Percentiles rank a stretch among this genome's conserved stretches.
Conservation (phyloP, 805 yeast genomes). For the Candida nanaspora region DNA sequence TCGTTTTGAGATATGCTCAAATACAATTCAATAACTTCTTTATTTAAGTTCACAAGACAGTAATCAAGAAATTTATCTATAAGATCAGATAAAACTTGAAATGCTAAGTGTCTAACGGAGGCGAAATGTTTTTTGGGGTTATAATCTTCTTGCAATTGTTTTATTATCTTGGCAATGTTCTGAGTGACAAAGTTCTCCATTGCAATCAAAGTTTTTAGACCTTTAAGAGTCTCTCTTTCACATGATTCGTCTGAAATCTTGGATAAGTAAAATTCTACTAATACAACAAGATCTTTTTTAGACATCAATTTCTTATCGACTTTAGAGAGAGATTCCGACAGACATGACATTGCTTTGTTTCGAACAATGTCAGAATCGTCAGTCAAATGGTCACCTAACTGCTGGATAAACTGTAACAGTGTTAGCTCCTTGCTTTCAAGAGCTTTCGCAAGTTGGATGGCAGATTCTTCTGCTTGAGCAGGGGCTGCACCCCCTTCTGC, state of each 20-base stretch:
- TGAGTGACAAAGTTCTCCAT: constrained; percentile 42
- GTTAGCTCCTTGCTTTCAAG: constrained; percentile 21
- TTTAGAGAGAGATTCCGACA: constrained; percentile 28
- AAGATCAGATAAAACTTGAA: constrained; percentile 37
- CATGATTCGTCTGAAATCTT: constrained; percentile 62
- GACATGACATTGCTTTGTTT: constrained; percentile 31
- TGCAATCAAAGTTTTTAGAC: constrained; percentile 41
- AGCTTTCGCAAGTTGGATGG: constrained; percentile 20
- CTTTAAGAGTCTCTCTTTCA: constrained; percentile 43
- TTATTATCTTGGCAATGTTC: constrained; percentile 31
- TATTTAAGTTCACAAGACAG: constrained; percentile 21
- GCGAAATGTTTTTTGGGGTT: constrained; percentile 56
- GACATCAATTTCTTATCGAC: constrained; percentile 20
- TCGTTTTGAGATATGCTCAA: constrained; percentile 75
- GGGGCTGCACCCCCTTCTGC: constrained; percentile 28
- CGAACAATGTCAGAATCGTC: constrained; percentile 37
- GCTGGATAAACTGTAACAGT: constrained; percentile 35
- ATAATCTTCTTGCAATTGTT: constrained; percentile 31
- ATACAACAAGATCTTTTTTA: constrained; percentile 42
- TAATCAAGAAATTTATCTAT: constrained; percentile 21
- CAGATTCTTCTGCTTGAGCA: constrained; percentile 22
- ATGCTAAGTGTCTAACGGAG: constrained; percentile 51
- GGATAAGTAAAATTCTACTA: constrained; percentile 50
- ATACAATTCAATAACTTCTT: constrained; percentile 47
- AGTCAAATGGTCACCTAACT: constrained; percentile 41